Conservation (phyloP, 208 protist species). For the Crithidia expoeki region DNA sequence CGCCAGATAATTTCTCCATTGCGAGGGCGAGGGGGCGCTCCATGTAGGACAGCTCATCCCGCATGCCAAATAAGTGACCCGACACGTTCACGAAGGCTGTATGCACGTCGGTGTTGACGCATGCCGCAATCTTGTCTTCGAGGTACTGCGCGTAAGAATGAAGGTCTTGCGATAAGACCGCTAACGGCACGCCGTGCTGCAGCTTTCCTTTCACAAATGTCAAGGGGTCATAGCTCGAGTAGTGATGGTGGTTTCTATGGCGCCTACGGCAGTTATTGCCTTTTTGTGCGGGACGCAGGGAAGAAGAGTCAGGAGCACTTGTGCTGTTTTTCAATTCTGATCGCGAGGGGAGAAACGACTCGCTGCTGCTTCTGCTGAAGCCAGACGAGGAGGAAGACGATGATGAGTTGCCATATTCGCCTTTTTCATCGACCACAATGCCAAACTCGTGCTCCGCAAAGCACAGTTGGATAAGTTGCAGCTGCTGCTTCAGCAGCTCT, state of each 20-base stretch:
- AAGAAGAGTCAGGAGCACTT: background rate
- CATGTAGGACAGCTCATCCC: constrained; percentile 74
- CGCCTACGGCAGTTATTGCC: background rate
- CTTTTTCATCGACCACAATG: constrained; percentile 48
- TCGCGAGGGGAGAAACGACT: background rate
- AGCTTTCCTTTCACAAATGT: constrained; percentile 78
- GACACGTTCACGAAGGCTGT: constrained; percentile 78
- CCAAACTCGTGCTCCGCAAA: constrained; percentile 89
- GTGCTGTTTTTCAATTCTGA: background rate
- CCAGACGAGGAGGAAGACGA: constrained; percentile 6
- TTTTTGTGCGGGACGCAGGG: background rate
- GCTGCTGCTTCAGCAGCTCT: constrained; percentile 52
- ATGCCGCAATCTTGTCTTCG: constrained; percentile 61
- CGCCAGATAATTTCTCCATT: constrained; percentile 53
- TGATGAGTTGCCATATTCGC: background rate
- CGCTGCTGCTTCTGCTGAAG: constrained; percentile 8
- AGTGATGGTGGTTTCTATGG: background rate
- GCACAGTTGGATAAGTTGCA: constrained; percentile 85
- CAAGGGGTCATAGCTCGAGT: constrained; percentile 57
- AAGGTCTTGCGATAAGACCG: constrained; percentile 68
- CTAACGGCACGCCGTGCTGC: constrained; percentile 68
- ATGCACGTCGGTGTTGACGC: constrained; percentile 84
- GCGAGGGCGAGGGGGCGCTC: constrained; percentile 54
- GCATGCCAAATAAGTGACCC: constrained; percentile 70
- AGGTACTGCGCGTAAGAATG: constrained; percentile 59